Base-by-base conservation (phyloP, 176 grass and related monocot species). In the Aegilops tauschii region DNA sequence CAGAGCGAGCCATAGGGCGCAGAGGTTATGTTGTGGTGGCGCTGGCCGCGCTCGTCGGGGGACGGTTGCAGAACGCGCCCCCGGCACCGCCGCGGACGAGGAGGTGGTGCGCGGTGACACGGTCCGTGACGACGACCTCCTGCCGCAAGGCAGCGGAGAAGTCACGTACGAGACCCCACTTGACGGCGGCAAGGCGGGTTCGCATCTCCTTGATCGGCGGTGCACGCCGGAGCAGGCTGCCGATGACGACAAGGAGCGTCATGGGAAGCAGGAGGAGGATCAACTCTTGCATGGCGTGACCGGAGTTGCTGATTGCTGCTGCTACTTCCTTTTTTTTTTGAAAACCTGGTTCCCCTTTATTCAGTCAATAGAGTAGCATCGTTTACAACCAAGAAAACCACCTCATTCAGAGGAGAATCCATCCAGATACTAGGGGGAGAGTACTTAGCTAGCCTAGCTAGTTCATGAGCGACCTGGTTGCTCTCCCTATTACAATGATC, bases 11-110 rank as follows among this genome's bases (percentile, higher is more conserved):
- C 42, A 42, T 52, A 52, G 1, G 49, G 16, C 49, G 49, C 49
- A 52, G 49, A 85, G 61, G 31, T 45, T 21, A 85, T 76, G 58
- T 85, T 85, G 73, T 66, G 62, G 83, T 85, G 83, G 20, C 61
- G 72, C 12, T 85, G 28, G 72, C 71, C 40, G 62, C 72, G 42
- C 12, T 66, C 40, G 61, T 52, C 14, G 28, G 39, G 7, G 82
- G 82, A 1, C 82, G 71, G 82, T 65, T 62, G 9, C 36, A 75
- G 71, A 84, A 76, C 29, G 61, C 30, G 18, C 39, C 72, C 3
- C 29, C 61, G 29, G 36, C 56, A 2, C 54, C 69, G 10, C 14
- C 37, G 36, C 82, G 6, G 17, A 84, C 56, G 2, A 84, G 82
- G 37, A 84, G 82, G 70, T 39, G 56, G 27, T 84, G 36, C 69